A percentile compares a stretch with the other conserved stretches of the same genome.
These are phyloP conservation scores for Fusarium sp. DNA, from an alignment of 2,329 filamentous ascomycete genomes.

Conservation along the genomic window DNA sequence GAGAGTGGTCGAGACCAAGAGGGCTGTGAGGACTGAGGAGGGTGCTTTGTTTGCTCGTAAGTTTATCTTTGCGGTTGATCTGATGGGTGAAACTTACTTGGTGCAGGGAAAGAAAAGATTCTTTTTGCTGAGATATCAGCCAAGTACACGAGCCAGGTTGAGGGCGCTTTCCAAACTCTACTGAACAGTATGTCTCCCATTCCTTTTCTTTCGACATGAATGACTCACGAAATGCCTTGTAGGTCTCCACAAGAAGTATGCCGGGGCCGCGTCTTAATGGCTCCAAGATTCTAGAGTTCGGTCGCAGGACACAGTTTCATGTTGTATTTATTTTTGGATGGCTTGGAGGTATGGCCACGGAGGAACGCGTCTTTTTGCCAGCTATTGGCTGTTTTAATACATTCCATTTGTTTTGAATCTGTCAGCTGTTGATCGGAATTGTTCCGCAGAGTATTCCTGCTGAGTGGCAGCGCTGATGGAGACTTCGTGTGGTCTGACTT, in stretches of 20 bases:
- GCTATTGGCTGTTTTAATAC: not conserved
- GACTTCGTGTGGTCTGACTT: not conserved
- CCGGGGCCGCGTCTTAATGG: not conserved
- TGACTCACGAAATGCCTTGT: not conserved
- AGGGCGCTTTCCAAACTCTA: not conserved
- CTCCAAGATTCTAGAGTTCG: not conserved
- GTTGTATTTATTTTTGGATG: not conserved
- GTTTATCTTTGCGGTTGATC: fast-evolving
- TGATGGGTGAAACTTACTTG: fast-evolving
- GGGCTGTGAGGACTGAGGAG: not conserved
- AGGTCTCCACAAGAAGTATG: not conserved
- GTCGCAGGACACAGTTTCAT: not conserved
- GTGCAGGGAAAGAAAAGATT: not conserved
- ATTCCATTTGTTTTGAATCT: not conserved
- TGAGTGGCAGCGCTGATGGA: not conserved
- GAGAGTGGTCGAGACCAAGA: not conserved
- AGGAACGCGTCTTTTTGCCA: not conserved
- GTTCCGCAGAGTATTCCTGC: not conserved
- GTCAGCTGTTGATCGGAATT: not conserved
- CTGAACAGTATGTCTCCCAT: not conserved
- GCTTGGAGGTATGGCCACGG: not conserved
- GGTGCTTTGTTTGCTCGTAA: slow-evolving; percentile 7
- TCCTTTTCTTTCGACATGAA: fast-evolving
- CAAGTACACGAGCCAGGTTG: not conserved
- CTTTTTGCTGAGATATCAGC: slow-evolving; percentile 6